Evolutionary conservation across 2,329 filamentous ascomycete species (phyloP), one percentile per base, ranked within the genome.

Genomic region (Lithohypha guttulata): DNA sequence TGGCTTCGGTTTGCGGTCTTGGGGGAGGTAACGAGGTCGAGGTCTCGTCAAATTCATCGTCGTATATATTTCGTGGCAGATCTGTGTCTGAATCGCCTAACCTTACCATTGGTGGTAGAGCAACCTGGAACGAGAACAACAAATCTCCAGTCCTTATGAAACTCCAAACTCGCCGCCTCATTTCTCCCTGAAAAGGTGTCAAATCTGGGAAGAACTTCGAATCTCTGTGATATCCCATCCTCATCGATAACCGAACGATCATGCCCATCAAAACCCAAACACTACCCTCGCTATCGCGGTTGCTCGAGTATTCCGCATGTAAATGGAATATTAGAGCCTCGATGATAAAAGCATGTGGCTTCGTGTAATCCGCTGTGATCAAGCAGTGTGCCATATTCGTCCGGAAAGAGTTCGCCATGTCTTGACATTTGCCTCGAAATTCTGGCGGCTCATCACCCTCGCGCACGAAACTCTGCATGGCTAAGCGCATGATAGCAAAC

Each of bases 71-170:
- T 21, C 66, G 63, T 11, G 78, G 78, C 14, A 75, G 55, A 1
- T 65, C 59, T 0, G 75, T 79, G 51, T 83, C 79, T 32, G 69
- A 73, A 43, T 81, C 77, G 23, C 77, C 70, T 17, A 69, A 64
- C 41, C 75, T 68, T 30, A 81, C 65, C 73, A 81, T 78, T 51
- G 70, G 70, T 2, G 79, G 79, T 39, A 84, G 61, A 2, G 79
- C 79, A 43, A 81, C 68, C 51, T 82, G 77, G 51, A 80, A 81
- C 2, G 75, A 73, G 18, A 78, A 74, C 3, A 82, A 57, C 2
- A 77, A 57, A 51, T 83, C 79, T 32, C 80, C 65, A 51, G 79
- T 74, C 22, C 64, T 55, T 6, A 69, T 61, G 51, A 64, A 66
- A 1, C 60, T 59, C 66, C 67, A 70, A 11, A 69, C 56, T 26